These are phyloP conservation scores for Salvia sclarea DNA, from an alignment of 305 asterid species.

Conservation along the genomic window DNA sequence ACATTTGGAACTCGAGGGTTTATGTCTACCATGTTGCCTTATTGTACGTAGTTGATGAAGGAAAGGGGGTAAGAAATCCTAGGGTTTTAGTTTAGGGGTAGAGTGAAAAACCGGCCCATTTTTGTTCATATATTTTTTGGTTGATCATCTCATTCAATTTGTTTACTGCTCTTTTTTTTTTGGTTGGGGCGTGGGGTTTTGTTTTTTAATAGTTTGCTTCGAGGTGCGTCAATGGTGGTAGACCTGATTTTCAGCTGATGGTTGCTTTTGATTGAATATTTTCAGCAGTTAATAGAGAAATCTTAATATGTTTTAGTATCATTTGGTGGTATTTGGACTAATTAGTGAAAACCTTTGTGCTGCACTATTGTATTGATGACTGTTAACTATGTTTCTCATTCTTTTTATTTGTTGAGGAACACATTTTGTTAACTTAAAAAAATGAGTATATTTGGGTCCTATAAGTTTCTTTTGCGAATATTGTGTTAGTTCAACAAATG, in stretches of 20 bases:
- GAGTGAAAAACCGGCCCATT: constrained; percentile 19
- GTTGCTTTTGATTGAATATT: not conserved
- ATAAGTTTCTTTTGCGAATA: not conserved
- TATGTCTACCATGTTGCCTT: too few relatives aligned
- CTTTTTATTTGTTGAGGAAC: not conserved
- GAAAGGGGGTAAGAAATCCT: not conserved
- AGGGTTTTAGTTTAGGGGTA: constrained; percentile 18
- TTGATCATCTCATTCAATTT: not conserved
- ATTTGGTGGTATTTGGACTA: not conserved
- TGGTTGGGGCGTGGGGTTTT: too few relatives aligned
- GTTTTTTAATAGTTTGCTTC: constrained; percentile 6
- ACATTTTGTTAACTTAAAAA: not conserved
- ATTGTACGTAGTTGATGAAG: too few relatives aligned
- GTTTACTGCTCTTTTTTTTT: not conserved
- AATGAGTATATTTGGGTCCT: not conserved
- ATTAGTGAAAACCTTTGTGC: not conserved
- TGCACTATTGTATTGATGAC: not conserved
- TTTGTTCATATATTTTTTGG: constrained; percentile 13
- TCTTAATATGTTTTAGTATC: not conserved
- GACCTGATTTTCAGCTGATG: constrained; percentile 20
- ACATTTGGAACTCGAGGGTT: too few relatives aligned
- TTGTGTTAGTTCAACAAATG: constrained; percentile 5
- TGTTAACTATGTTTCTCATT: not conserved
- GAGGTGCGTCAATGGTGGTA: constrained; percentile 14
- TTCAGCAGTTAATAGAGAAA: not conserved